Percentiles rank a stretch among this genome's conserved stretches.
Evolutionary conservation across 148 eudicot genomes (phyloP).

Genomic region (Drosera capensis): DNA sequence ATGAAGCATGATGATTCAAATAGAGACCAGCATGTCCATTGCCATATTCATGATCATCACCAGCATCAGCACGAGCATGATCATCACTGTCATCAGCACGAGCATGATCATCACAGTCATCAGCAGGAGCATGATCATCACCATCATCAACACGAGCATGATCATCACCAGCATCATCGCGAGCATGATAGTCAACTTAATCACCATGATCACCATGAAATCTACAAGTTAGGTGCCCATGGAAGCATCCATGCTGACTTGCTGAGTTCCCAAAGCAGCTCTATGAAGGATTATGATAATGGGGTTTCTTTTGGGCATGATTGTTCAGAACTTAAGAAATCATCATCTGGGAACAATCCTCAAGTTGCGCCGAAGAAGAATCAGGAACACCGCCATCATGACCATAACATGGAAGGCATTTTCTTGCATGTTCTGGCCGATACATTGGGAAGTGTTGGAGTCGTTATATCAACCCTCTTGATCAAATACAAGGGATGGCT

Average conservation of each 20-base stretch:
- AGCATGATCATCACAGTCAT: slow-evolving; percentile 10
- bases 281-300: not conserved
- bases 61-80: slow-evolving; percentile 9
- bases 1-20: no score
- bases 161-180: slow-evolving; percentile 16
- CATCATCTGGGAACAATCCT: not conserved
- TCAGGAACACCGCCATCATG: slow-evolving; percentile 46
- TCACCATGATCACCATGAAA: slow-evolving; percentile 10
- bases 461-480: slow-evolving; percentile 74
- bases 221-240: no score
- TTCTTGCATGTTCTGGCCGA: slow-evolving; percentile 95
- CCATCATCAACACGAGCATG: slow-evolving; percentile 14
- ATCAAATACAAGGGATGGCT: slow-evolving; percentile 94
- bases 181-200: slow-evolving; percentile 8
- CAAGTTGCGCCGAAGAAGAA: slow-evolving; percentile 16
- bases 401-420: slow-evolving; percentile 99
- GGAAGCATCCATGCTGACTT: slow-evolving; percentile 4
- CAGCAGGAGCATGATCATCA: slow-evolving; percentile 13
- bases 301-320: slow-evolving; percentile 3
- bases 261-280: not conserved
- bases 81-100: slow-evolving; percentile 2
- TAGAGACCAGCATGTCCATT: slow-evolving; percentile 12
- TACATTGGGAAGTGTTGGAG: slow-evolving; percentile 97
- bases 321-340: slow-evolving; percentile 4
- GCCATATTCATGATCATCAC: slow-evolving; percentile 6